Evolutionary conservation across 2,329 filamentous ascomycete genomes (phyloP).

Genomic region (Pseudogymnoascus sp.): DNA sequence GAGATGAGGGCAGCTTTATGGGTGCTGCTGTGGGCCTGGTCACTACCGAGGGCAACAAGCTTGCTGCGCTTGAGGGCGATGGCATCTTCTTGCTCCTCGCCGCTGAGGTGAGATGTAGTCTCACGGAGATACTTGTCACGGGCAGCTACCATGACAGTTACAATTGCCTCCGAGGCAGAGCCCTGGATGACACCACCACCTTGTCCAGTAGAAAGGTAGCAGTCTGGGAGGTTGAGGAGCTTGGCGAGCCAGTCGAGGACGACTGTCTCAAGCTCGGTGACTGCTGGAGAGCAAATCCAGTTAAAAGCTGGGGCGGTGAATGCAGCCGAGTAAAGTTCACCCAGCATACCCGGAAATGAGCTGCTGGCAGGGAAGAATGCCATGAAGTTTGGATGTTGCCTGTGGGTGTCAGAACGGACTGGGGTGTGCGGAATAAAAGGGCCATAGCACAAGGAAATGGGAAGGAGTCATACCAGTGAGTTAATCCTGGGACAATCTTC

Average conservation of each 20-base stretch:
- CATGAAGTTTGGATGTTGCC: conserved; percentile 89
- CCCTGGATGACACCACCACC: conserved; percentile 91
- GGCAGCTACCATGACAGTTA: conserved; percentile 81
- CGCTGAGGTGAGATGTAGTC: conserved; percentile 42
- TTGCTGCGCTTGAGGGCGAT: conserved; percentile 57
- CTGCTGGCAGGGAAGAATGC: conserved; percentile 84
- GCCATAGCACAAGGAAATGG: background rate
- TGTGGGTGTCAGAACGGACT: conserved; percentile 19
- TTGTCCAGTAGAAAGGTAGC: conserved; percentile 65
- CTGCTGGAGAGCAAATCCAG: conserved; percentile 88
- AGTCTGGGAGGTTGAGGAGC: conserved; percentile 62
- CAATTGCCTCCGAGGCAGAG: conserved; percentile 77
- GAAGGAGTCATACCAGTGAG: conserved; percentile 57
- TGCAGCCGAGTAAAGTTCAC: conserved; percentile 83
- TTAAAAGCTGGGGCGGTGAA: conserved; percentile 93
- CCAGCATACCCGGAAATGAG: conserved; percentile 77
- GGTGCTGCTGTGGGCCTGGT: conserved; percentile 73
- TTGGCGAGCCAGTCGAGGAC: conserved; percentile 87
- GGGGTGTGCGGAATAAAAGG: background rate
- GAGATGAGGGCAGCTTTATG: conserved; percentile 82
- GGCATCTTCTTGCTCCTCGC: conserved; percentile 59
- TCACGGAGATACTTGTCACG: conserved; percentile 67
- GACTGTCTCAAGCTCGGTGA: conserved; percentile 88
- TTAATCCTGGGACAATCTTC: conserved; percentile 85
- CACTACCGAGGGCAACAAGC: conserved; percentile 73